These are phyloP conservation scores for Phytopythium chamaehyphon DNA, from an alignment of 352 stramenopile species.

Conservation along the genomic window DNA sequence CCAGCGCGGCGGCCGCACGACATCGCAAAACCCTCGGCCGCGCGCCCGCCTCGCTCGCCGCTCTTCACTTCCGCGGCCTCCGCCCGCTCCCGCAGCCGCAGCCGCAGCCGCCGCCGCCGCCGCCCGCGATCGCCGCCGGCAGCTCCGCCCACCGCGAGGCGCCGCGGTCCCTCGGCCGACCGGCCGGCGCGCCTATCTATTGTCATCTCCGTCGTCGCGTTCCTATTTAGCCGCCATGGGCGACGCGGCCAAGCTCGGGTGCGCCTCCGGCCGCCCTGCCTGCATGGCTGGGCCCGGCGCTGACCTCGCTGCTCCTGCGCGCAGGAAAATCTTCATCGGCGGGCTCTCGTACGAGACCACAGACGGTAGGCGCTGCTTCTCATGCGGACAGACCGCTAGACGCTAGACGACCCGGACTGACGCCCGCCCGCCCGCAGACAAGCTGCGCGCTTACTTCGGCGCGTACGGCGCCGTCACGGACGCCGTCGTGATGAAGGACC, in stretches of 20 bases:
- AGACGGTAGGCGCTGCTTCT: slow-evolving; percentile 43
- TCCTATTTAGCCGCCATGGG: slow-evolving; percentile 17
- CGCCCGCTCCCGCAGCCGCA: neutral
- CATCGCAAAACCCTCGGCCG: neutral
- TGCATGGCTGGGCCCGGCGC: neutral
- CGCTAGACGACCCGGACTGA: too few relatives aligned
- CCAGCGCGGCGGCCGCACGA: slow-evolving; percentile 5
- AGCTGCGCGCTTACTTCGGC: slow-evolving; percentile 88
- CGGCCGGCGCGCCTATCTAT: slow-evolving; percentile 3
- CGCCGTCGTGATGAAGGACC: slow-evolving; percentile 92
- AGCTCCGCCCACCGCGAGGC: neutral
- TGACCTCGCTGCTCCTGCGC: slow-evolving; percentile 14
- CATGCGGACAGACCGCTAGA: neutral
- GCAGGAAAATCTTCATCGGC: slow-evolving; percentile 90
- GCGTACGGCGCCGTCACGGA: slow-evolving; percentile 88
- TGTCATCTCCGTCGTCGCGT: slow-evolving; percentile 2
- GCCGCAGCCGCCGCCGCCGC: neutral
- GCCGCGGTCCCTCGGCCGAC: too few relatives aligned
- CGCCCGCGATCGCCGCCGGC: neutral
- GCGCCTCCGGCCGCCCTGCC: slow-evolving; percentile 5
- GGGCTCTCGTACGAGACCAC: slow-evolving; percentile 89
- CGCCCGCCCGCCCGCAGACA: too few relatives aligned
- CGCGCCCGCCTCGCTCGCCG: neutral
- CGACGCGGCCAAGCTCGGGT: slow-evolving; percentile 45
- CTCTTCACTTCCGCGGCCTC: neutral